A percentile compares a stretch with the other conserved stretches of the same genome.
These are phyloP conservation scores for Ananas comosus DNA, from an alignment of 176 grass and related monocot genomes.

Conservation along the genomic window DNA sequence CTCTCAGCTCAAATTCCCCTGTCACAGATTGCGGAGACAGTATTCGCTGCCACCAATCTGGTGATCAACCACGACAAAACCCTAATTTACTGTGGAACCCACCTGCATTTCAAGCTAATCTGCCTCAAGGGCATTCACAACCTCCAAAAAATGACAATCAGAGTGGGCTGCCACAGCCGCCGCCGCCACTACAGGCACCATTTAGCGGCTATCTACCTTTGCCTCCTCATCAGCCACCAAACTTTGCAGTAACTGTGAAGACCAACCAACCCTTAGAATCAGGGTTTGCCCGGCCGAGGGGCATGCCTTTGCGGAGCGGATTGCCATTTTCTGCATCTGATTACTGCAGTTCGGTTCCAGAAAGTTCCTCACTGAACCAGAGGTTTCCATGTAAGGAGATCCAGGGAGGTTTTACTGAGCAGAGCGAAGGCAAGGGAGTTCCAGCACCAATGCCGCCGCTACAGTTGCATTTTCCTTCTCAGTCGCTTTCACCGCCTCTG, in stretches of 20 bases:
- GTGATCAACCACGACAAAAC: slow-evolving; percentile 51
- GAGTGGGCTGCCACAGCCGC: slow-evolving; percentile 33
- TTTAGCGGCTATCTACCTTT: slow-evolving; percentile 51
- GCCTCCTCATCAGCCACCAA: slow-evolving; percentile 45
- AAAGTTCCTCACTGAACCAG: slow-evolving; percentile 26
- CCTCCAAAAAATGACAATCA: slow-evolving; percentile 19
- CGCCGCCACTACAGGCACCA: slow-evolving; percentile 32
- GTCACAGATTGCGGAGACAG: slow-evolving; percentile 51
- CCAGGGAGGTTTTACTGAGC: slow-evolving; percentile 31
- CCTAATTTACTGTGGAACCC: slow-evolving; percentile 29
- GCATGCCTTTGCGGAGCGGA: slow-evolving; percentile 43
- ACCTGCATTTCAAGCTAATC: slow-evolving; percentile 45
- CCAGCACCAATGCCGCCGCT: slow-evolving; percentile 36
- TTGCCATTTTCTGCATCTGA: slow-evolving; percentile 48
- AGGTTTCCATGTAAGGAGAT: slow-evolving; percentile 24
- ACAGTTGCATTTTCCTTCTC: slow-evolving; percentile 58
- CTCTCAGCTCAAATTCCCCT: slow-evolving; percentile 56
- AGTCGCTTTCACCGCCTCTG: slow-evolving; percentile 39
- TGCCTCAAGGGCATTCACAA: slow-evolving; percentile 38
- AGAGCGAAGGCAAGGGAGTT: slow-evolving; percentile 45
- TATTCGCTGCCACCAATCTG: slow-evolving; percentile 46
- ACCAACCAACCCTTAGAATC: slow-evolving; percentile 47
- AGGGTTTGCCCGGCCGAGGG: slow-evolving; percentile 40
- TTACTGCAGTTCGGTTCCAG: slow-evolving; percentile 35
- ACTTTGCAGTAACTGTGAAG: slow-evolving; percentile 69